phyloP scores from a whole-genome alignment of 129 eudicot genomes.

The Flaveria brownii region DNA sequence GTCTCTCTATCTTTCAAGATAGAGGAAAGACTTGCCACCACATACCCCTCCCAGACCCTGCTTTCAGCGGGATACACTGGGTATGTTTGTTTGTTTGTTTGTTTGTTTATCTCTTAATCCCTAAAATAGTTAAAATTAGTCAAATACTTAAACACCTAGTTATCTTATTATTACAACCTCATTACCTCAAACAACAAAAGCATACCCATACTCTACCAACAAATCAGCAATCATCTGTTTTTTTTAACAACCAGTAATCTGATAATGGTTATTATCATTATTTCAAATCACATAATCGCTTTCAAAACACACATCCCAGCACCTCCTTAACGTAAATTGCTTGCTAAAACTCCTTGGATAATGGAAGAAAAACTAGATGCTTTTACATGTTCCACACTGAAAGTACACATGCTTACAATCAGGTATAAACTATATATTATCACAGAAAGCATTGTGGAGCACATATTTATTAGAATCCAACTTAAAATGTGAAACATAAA shows the following conservation, averaged over 20 bases:
- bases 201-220: not conserved
- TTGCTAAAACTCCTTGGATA: not conserved
- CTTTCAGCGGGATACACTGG: too few species aligned
- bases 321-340: not conserved
- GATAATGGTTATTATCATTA: not conserved
- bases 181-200: not conserved
- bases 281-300: not conserved
- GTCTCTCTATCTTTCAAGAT: too few species aligned
- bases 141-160: not conserved
- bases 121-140: not conserved
- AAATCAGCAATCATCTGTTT: not conserved
- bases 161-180: not conserved
- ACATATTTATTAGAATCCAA: not conserved
- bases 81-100: too few species aligned
- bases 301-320: not conserved
- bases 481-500: not conserved
- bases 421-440: conserved; percentile 7
- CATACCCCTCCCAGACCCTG: too few species aligned
- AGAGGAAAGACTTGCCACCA: too few species aligned
- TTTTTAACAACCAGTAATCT: not conserved
- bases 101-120: too few species aligned
- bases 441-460: conserved; percentile 8
- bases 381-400: not conserved
- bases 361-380: not conserved
- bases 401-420: conserved; percentile 15